Evolutionary conservation across 1,139 yeast species (phyloP).

Genomic region (Lodderomyces metapsilosis): DNA sequence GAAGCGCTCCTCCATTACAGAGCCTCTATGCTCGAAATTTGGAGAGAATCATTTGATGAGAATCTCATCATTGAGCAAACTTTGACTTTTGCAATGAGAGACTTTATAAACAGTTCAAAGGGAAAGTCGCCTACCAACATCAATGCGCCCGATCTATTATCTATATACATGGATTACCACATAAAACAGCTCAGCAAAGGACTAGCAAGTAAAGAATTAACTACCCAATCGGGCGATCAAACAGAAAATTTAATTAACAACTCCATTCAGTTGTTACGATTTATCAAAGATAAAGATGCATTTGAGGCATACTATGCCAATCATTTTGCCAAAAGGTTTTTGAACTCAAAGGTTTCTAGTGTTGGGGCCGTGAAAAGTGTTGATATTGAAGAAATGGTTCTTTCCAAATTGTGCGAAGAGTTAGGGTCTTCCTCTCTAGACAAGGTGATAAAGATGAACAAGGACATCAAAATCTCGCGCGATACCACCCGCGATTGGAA

Average conservation of each 20-base stretch:
- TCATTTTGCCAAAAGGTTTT: conserved; percentile 83
- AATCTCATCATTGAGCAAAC: conserved; percentile 54
- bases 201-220: conserved; percentile 18
- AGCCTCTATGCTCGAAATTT: conserved; percentile 49
- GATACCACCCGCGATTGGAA: conserved; percentile 60
- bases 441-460: conserved; percentile 85
- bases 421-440: conserved; percentile 79
- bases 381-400: conserved; percentile 70
- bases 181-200: conserved; percentile 58
- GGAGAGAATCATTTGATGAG: conserved; percentile 46
- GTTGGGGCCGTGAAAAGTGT: conserved; percentile 28
- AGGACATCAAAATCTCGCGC: conserved; percentile 69
- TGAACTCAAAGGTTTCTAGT: conserved; percentile 43
- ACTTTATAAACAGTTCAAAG: conserved; percentile 49
- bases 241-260: conserved; percentile 55
- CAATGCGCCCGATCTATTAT: conserved; percentile 69
- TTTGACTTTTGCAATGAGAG: conserved; percentile 61
- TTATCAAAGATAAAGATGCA: conserved; percentile 78
- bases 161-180: conserved; percentile 71
- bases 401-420: conserved; percentile 71
- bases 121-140: conserved; percentile 18
- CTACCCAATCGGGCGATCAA: conserved; percentile 46
- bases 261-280: conserved; percentile 62
- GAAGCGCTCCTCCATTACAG: conserved; percentile 56
- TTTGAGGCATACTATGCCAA: conserved; percentile 86